phyloP scores from a whole-genome alignment of 371 early-diverging fungal genomes.

The Smittium mucronatum region DNA sequence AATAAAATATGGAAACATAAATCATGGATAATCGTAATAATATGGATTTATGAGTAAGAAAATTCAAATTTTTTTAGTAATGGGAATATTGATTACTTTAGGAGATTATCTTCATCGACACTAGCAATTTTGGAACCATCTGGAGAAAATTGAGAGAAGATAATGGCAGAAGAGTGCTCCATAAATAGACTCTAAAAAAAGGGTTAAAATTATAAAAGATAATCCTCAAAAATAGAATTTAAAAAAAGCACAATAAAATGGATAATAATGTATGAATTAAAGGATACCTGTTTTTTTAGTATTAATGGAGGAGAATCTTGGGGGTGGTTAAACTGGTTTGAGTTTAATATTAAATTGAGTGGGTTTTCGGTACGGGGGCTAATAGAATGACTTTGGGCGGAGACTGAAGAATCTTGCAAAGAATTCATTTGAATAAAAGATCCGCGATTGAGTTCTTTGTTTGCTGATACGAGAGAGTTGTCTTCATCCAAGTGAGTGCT shows the following conservation, averaged over 20 bases:
- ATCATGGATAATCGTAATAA: neutral
- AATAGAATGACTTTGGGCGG: too few species aligned
- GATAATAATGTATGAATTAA: too few species aligned
- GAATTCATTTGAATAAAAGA: too few species aligned
- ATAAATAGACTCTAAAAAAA: conserved; percentile 23
- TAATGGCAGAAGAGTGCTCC: conserved; percentile 28
- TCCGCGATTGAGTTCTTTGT: too few species aligned
- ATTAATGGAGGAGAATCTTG: neutral
- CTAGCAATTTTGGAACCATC: conserved; percentile 30
- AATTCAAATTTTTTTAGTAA: neutral
- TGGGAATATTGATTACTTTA: conserved; percentile 22
- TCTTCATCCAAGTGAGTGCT: too few species aligned
- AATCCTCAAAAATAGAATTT: neutral
- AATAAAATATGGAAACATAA: neutral
- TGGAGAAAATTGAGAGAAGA: conserved; percentile 25
- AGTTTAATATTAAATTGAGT: neutral
- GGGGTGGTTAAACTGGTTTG: neutral
- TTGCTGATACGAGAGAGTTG: too few species aligned
- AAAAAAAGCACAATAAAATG: neutral
- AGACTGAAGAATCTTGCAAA: too few species aligned
- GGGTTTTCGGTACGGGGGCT: neutral
- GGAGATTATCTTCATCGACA: conserved; percentile 31
- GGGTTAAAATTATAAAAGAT: neutral
- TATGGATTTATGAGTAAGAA: neutral
- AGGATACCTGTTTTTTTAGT: neutral